Conservation (phyloP, 495 filamentous ascomycete species). For the Aspergillus taichungensis region DNA sequence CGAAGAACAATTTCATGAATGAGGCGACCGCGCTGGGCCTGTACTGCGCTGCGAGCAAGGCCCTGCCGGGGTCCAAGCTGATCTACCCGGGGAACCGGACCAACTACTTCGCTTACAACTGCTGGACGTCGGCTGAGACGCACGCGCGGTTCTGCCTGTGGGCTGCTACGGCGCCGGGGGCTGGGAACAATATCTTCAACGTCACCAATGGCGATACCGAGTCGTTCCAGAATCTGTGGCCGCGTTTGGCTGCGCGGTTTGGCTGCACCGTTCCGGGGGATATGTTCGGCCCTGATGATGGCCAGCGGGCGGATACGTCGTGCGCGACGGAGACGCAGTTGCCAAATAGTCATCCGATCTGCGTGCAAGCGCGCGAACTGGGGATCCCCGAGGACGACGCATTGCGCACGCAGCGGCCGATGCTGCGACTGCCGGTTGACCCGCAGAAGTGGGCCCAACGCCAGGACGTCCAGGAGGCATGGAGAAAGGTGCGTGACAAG, state of each 20-base stretch:
- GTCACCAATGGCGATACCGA: conserved; percentile 46
- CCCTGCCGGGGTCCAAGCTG: conserved; percentile 34
- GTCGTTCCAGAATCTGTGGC: conserved; percentile 50
- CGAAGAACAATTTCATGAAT: conserved; percentile 48
- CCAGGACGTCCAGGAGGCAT: conserved; percentile 42
- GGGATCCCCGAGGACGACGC: conserved; percentile 29
- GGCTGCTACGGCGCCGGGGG: conserved; percentile 34
- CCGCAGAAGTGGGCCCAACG: conserved; percentile 42
- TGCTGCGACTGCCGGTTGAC: conserved; percentile 39
- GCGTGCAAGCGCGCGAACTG: conserved; percentile 23
- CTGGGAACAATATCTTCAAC: conserved; percentile 48
- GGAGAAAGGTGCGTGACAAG: conserved; percentile 32
- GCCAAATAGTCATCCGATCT: conserved; percentile 32
- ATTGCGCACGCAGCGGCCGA: conserved; percentile 8
- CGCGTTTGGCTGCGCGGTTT: conserved; percentile 38
- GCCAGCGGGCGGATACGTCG: neutral
- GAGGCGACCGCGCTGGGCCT: conserved; percentile 40
- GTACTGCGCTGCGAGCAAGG: conserved; percentile 41
- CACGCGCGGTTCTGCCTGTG: conserved; percentile 47
- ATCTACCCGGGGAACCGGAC: conserved; percentile 38
- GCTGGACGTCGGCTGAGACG: conserved; percentile 40
- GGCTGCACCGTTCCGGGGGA: conserved; percentile 34
- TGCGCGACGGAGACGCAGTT: conserved; percentile 18
- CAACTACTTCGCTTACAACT: conserved; percentile 44
- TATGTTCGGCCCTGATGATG: conserved; percentile 31